phyloP scores from a whole-genome alignment of 495 filamentous ascomycete species.

The Neurospora sp. region DNA sequence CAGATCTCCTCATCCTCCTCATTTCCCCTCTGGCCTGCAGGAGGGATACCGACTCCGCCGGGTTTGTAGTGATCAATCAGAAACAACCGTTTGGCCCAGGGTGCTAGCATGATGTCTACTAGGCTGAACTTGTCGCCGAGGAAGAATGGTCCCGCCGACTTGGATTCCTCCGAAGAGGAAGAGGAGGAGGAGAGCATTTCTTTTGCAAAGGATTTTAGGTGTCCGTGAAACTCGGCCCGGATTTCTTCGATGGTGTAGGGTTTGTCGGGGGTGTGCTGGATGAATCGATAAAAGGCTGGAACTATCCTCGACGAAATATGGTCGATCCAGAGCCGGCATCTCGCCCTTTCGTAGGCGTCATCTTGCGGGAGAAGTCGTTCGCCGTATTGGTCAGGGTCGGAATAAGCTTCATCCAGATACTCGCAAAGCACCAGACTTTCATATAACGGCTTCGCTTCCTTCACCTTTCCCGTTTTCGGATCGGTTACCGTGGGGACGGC shows the following conservation, averaged over 20 bases:
- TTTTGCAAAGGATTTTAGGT: conserved; percentile 43
- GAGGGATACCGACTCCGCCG: conserved; percentile 48
- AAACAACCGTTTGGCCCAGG: conserved; percentile 58
- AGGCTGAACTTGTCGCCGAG: conserved; percentile 44
- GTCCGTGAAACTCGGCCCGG: conserved; percentile 36
- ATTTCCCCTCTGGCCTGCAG: conserved; percentile 9
- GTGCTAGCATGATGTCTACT: conserved; percentile 55
- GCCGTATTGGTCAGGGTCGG: conserved; percentile 12
- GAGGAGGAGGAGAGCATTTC: conserved; percentile 35
- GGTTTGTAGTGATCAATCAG: conserved; percentile 61
- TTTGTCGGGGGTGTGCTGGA: conserved; percentile 51
- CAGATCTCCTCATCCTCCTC: conserved; percentile 39
- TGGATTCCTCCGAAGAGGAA: conserved; percentile 10
- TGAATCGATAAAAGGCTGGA: conserved; percentile 51
- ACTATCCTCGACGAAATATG: conserved; percentile 54
- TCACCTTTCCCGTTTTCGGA: conserved; percentile 6
- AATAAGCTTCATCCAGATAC: conserved; percentile 59
- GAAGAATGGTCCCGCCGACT: conserved; percentile 51
- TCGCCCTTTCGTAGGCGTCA: conserved; percentile 45
- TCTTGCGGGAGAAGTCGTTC: conserved; percentile 43
- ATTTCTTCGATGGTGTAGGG: conserved; percentile 31
- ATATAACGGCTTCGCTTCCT: conserved; percentile 47
- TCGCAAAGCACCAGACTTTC: conserved; percentile 58
- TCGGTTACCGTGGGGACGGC: conserved; percentile 14
- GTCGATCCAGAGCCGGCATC: conserved; percentile 58